Conservation (phyloP, 2,329 filamentous ascomycete genomes). For the Trichoderma semiorbis region DNA sequence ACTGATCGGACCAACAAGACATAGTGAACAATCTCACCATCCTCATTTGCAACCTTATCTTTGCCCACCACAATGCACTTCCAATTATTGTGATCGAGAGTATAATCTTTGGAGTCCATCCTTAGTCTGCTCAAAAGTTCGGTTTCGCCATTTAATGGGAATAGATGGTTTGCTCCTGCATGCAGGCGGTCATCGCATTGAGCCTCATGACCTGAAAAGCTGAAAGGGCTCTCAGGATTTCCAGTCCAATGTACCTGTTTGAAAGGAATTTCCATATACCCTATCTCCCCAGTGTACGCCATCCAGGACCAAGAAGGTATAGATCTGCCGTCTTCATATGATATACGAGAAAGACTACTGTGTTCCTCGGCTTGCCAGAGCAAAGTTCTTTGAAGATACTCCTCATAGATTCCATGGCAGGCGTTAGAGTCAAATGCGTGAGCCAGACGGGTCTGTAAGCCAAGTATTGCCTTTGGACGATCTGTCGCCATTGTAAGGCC, state of each 20-base stretch:
- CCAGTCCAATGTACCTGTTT: background rate
- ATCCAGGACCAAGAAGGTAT: background rate
- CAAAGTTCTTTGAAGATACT: background rate
- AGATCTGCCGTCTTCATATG: background rate
- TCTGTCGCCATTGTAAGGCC: background rate
- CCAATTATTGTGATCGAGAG: background rate
- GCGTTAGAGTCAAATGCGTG: background rate
- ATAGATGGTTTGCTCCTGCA: background rate
- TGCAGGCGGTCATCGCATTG: background rate
- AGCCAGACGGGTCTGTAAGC: background rate
- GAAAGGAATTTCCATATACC: background rate
- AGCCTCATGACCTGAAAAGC: rapidly evolving
- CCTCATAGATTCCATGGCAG: background rate
- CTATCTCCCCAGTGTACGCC: background rate
- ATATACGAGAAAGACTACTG: background rate
- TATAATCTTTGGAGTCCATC: background rate
- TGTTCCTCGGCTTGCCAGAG: background rate
- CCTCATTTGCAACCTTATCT: background rate
- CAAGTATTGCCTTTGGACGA: background rate
- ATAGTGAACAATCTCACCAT: background rate
- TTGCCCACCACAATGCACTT: background rate
- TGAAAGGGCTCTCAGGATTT: background rate
- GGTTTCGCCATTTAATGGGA: background rate
- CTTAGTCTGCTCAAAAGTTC: background rate
- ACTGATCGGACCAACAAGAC: background rate